A percentile compares a stretch with the other conserved stretches of the same genome.
These are phyloP conservation scores for Sequoia sempervirens DNA, from an alignment of 75 land plant species.

Conservation along the genomic window DNA sequence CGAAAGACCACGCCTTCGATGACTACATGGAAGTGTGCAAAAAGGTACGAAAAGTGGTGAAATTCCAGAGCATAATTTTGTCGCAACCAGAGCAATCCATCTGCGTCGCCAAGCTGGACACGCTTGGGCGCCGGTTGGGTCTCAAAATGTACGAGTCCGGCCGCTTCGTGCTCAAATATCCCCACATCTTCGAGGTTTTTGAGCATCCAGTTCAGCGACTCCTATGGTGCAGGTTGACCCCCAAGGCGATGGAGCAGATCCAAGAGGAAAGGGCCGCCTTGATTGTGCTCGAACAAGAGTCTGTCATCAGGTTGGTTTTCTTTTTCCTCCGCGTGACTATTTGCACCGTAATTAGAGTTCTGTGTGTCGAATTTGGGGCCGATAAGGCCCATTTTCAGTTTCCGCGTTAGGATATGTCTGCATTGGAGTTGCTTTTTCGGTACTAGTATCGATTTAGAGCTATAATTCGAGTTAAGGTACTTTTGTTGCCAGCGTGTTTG, in stretches of 20 bases:
- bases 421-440: too few relatives aligned
- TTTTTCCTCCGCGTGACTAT: background rate
- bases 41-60: conserved; percentile 42
- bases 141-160: conserved; percentile 51
- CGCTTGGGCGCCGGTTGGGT: conserved; percentile 47
- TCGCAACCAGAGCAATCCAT: conserved; percentile 22
- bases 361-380: background rate
- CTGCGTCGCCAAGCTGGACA: conserved; percentile 41
- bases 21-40: conserved; percentile 61
- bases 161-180: conserved; percentile 48
- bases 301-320: conserved; percentile 23
- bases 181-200: conserved; percentile 56
- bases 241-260: conserved; percentile 31
- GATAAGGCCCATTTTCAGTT: too few relatives aligned
- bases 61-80: conserved; percentile 44
- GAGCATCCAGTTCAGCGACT: conserved; percentile 68
- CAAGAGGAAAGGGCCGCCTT: conserved; percentile 37
- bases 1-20: conserved; percentile 64
- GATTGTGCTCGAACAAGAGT: conserved; percentile 20
- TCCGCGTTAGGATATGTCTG: too few relatives aligned
- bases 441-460: too few relatives aligned
- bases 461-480: too few relatives aligned
- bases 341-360: background rate
- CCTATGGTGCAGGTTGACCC: conserved; percentile 43
- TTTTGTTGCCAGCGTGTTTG: too few relatives aligned